phyloP scores from a whole-genome alignment of 257 asterid genomes.

The Solanum phureja region DNA sequence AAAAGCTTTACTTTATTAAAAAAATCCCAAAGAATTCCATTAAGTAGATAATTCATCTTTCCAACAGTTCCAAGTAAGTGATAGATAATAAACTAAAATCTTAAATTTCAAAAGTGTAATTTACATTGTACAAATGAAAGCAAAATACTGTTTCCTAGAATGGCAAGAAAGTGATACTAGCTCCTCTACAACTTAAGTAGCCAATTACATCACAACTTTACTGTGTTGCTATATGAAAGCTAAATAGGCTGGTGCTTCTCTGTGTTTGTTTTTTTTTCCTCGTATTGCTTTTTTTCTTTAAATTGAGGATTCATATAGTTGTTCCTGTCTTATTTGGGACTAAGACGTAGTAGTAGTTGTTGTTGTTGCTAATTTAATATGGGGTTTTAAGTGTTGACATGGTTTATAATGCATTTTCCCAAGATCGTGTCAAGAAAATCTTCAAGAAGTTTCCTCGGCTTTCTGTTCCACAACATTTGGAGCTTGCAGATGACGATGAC shows the following conservation, averaged over 20 bases:
- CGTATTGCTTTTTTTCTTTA: neutral
- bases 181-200: neutral
- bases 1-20: too few species aligned
- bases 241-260: neutral
- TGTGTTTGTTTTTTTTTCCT: neutral
- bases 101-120: too few species aligned
- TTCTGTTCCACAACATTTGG: slow-evolving; percentile 80
- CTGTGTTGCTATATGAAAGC: neutral
- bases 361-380: neutral
- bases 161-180: neutral
- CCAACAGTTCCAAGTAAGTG: too few species aligned
- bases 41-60: too few species aligned
- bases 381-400: neutral
- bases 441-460: slow-evolving; percentile 69
- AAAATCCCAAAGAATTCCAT: neutral
- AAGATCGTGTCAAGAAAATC: slow-evolving; percentile 74
- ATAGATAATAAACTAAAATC: too few species aligned
- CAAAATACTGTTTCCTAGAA: neutral
- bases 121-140: neutral
- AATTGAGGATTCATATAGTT: neutral
- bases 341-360: too few species aligned
- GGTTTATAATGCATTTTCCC: slow-evolving; percentile 16
- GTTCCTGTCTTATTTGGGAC: neutral
- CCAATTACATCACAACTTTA: neutral
- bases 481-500: slow-evolving; percentile 73